Evolutionary conservation across 163 green algal species (phyloP).

Genomic region (Volvox carteri): DNA sequence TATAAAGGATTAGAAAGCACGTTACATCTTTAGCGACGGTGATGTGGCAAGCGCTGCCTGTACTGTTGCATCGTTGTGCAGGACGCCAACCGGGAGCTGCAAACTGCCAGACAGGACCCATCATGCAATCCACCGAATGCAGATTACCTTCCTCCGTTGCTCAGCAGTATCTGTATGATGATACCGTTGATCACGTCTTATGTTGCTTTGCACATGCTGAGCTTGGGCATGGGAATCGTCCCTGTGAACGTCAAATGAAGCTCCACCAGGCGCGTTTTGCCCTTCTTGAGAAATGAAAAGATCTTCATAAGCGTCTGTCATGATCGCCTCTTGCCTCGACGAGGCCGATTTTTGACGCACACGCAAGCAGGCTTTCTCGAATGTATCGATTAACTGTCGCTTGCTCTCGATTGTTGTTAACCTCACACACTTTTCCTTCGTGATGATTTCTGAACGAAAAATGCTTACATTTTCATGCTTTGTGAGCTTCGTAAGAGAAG

Average conservation of each 20-base stretch:
- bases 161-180: background rate
- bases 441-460: no score
- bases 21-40: no score
- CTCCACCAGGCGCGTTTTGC: background rate
- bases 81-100: background rate
- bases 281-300: background rate
- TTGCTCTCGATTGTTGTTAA: no score
- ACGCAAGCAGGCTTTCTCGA: background rate
- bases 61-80: background rate
- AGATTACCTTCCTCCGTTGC: conserved; percentile 18
- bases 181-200: background rate
- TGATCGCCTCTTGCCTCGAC: conserved; percentile 1
- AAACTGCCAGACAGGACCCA: conserved; percentile 7
- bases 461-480: no score
- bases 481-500: background rate
- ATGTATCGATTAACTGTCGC: no score
- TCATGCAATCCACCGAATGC: background rate
- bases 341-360: background rate
- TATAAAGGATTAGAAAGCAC: background rate
- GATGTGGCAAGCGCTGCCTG: no score
- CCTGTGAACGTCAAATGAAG: background rate
- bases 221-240: background rate
- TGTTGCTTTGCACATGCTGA: background rate
- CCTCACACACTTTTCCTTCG: no score
- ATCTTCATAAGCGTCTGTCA: conserved; percentile 33